Evolutionary conservation across 1,139 yeast genomes (phyloP), one percentile per base, ranked within the genome.

Genomic region (Suhomyces yuchorum): DNA sequence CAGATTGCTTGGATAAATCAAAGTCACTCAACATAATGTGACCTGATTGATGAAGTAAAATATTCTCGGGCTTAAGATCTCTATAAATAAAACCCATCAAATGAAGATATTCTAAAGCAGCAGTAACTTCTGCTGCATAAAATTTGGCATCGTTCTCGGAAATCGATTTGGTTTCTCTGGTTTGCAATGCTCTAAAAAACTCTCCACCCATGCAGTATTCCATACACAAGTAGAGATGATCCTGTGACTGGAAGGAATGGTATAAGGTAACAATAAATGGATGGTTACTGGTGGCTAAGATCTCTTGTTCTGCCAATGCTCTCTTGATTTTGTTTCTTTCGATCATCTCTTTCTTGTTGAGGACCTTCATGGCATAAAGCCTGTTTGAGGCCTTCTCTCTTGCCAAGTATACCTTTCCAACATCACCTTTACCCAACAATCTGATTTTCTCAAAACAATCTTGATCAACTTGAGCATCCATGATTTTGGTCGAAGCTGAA

Each of bases 181-280:
- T 91, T 68, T 95, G 99, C 46, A 95, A 71, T 0, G 99, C 99
- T 51, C 99, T 75, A 74, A 95, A 95, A 63, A 95, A 95, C 68
- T 95, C 99, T 42, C 99, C 99, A 18, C 99, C 99, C 95, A 93
- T 91, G 64, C 99, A 95, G 61, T 93, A 95, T 66, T 95, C 99
- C 97, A 95, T 92, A 65, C 99, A 95, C 44, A 95, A 78, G 61
- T 92, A 95, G n/a, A 95, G 70, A 62, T 87, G 84, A 56, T 92
- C 97, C 48, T 89, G 95, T 11, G 96, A 87, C 67, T 95, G 99
- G 71, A 95, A 95, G 0, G 97, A 91, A 67, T 95, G 99, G 63
- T 95, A 92, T 40, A 95, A 75, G 0, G 99, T 91, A 38, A 95
- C 98, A 59, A 95, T 93, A 61, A 95, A 95, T 0, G 99, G 99